Percentiles rank a stretch among this genome's conserved stretches.
Conservation (phyloP, 805 yeast genomes). For the Monosporozyma aquatica region DNA sequence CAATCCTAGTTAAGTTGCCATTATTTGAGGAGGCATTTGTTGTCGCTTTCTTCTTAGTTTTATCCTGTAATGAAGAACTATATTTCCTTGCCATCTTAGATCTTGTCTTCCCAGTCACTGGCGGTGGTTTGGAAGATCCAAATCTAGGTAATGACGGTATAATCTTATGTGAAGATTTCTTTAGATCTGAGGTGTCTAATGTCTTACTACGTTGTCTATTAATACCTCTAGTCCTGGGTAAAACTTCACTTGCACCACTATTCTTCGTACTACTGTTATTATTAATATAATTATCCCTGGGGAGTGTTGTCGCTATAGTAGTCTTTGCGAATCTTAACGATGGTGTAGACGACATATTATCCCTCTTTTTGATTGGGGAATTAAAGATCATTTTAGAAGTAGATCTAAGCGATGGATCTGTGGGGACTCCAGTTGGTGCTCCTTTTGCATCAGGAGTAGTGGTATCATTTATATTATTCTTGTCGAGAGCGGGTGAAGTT, state of each 20-base stretch:
- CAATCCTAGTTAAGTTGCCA: background rate
- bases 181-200: conserved; percentile 21
- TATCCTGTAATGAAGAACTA: conserved; percentile 3
- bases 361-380: background rate
- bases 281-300: background rate
- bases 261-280: background rate
- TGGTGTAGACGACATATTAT: background rate
- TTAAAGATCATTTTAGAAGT: background rate
- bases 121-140: conserved; percentile 4
- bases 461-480: no score
- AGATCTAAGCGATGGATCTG: background rate
- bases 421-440: background rate
- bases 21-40: background rate
- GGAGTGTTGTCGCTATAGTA: background rate
- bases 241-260: background rate
- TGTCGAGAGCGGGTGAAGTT: no score
- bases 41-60: background rate
- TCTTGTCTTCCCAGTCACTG: conserved; percentile 6
- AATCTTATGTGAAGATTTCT: background rate
- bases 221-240: background rate
- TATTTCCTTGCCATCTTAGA: conserved; percentile 2
- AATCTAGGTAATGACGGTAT: conserved; percentile 4
- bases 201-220: conserved; percentile 28
- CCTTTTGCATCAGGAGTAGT: background rate
- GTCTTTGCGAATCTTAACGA: background rate